These are phyloP conservation scores for Neophaeococcomyces mojaviensis DNA, from an alignment of 2,329 filamentous ascomycete species.

Conservation along the genomic window DNA sequence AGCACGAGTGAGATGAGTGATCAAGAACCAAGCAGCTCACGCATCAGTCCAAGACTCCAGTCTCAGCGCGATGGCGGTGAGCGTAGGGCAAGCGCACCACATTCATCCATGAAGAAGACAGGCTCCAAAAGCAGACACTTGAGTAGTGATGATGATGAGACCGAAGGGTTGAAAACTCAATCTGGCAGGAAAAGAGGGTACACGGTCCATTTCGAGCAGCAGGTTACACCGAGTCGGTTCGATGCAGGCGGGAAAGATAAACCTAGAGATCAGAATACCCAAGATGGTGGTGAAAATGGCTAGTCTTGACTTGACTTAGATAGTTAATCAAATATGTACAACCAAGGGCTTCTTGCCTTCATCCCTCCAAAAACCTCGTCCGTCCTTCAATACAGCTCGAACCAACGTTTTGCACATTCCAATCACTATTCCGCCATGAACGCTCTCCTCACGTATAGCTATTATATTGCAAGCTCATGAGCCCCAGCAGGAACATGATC, in stretches of 20 bases:
- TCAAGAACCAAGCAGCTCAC: background rate
- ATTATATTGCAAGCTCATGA: too few species aligned
- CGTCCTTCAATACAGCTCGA: too few species aligned
- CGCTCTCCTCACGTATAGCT: too few species aligned
- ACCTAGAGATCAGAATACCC: background rate
- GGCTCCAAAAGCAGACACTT: background rate
- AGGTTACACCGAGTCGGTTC: background rate
- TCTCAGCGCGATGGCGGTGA: background rate
- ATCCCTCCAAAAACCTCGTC: too few species aligned
- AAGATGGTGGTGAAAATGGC: too few species aligned
- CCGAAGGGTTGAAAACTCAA: background rate
- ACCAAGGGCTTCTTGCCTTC: too few species aligned
- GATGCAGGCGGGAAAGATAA: background rate
- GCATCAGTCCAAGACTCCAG: background rate
- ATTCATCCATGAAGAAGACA: conserved; percentile 4
- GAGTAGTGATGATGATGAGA: background rate
- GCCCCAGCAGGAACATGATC: too few species aligned
- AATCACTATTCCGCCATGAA: too few species aligned
- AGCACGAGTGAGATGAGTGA: conserved; percentile 6
- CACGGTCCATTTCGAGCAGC: conserved; percentile 6
- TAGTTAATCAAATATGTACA: too few species aligned
- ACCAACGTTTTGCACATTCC: too few species aligned
- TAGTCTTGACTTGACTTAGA: too few species aligned
- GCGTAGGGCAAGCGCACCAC: background rate
- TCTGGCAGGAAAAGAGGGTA: conserved; percentile 2